A percentile compares a stretch with the other conserved stretches of the same genome.
These are phyloP conservation scores for Cyberlindnera xishuangbannaensis DNA, from an alignment of 805 yeast species.

Conservation along the genomic window DNA sequence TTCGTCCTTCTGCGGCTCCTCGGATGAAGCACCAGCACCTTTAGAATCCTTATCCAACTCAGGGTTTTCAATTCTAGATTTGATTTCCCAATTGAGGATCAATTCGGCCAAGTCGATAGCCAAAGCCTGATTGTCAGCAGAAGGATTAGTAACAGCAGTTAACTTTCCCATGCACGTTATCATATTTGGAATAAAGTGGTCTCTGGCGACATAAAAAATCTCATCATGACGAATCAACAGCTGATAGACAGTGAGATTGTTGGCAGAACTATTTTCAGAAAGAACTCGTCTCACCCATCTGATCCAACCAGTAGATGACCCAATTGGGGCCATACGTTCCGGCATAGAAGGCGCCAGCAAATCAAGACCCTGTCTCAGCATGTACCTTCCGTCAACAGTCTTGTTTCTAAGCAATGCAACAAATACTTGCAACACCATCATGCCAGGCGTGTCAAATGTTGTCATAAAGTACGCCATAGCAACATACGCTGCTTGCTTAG, in stretches of 20 bases:
- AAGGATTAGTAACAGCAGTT: conserved; percentile 70
- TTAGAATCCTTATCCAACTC: conserved; percentile 9
- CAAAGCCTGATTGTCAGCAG: conserved; percentile 72
- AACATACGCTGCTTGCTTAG: conserved; percentile 91
- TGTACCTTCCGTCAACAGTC: conserved; percentile 73
- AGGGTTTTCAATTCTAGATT: conserved; percentile 28
- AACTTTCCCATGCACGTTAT: conserved; percentile 90
- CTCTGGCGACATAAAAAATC: conserved; percentile 78
- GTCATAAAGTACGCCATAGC: conserved; percentile 82
- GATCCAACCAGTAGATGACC: conserved; percentile 60
- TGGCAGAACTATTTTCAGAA: conserved; percentile 83
- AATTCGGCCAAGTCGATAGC: conserved; percentile 89
- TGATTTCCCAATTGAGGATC: conserved; percentile 79
- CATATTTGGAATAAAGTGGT: conserved; percentile 81
- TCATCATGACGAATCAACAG: conserved; percentile 83
- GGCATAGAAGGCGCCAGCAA: conserved; percentile 83
- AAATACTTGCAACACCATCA: conserved; percentile 86
- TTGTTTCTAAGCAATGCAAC: conserved; percentile 83
- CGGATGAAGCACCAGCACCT: conserved; percentile 25
- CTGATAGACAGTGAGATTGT: conserved; percentile 82
- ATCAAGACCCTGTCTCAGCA: conserved; percentile 85
- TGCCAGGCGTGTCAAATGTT: conserved; percentile 81
- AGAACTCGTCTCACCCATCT: conserved; percentile 92
- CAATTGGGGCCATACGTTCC: conserved; percentile 50
- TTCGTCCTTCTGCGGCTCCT: conserved; percentile 27